Conservation (phyloP, 805 yeast genomes). For the Schwanniomyces polymorphus region DNA sequence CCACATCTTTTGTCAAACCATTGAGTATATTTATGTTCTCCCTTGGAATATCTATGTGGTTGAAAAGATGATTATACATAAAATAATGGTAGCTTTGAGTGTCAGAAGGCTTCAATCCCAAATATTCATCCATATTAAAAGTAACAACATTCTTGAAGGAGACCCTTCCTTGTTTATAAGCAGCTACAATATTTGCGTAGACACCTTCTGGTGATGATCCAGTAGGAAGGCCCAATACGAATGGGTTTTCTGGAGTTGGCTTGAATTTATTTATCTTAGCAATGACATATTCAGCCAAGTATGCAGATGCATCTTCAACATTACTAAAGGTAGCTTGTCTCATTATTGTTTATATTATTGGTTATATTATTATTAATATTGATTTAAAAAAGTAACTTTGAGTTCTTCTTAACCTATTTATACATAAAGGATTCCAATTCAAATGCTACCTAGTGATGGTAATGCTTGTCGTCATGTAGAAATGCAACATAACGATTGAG, state of each 20-base stretch:
- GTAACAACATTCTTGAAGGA: slow-evolving; percentile 54
- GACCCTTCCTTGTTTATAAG: slow-evolving; percentile 41
- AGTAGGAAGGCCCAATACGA: slow-evolving; percentile 59
- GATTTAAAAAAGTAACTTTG: neutral
- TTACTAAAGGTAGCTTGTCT: slow-evolving; percentile 37
- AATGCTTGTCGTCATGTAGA: neutral
- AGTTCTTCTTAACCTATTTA: neutral
- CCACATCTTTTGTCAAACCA: slow-evolving; percentile 48
- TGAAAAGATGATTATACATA: slow-evolving; percentile 56
- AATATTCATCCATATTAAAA: slow-evolving; percentile 64
- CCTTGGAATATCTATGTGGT: slow-evolving; percentile 53
- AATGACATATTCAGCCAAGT: slow-evolving; percentile 48
- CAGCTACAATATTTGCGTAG: slow-evolving; percentile 45
- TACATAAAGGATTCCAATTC: neutral
- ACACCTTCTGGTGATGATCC: slow-evolving; percentile 63
- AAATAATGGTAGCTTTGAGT: slow-evolving; percentile 57
- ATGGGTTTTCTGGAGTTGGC: slow-evolving; percentile 48
- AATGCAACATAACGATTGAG: neutral
- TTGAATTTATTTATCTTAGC: slow-evolving; percentile 40
- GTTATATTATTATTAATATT: too few species aligned
- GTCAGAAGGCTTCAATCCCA: slow-evolving; percentile 47
- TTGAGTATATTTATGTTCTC: slow-evolving; percentile 54
- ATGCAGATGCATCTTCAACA: slow-evolving; percentile 41
- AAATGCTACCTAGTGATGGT: neutral
- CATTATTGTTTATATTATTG: slow-evolving; percentile 12